Evolutionary conservation across 1,284 basidiomycete species (phyloP), one percentile per base, ranked within the genome.

Genomic region (Cystobasidium slooffiae): DNA sequence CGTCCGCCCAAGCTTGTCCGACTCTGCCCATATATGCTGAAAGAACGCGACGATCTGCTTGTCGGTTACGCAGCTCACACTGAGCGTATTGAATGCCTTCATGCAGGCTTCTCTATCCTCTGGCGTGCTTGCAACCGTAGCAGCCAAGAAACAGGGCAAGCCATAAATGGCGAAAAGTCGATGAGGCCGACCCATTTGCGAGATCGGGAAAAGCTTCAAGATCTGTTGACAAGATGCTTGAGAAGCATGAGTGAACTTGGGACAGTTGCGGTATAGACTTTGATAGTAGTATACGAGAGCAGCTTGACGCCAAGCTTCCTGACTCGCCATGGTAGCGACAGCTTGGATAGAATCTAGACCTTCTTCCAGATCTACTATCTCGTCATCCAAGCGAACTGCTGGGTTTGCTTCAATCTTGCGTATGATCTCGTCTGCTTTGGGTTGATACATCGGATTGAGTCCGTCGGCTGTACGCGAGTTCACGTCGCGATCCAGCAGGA

Each of bases 221-320:
- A 59, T 47, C 37, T 51, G 55, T 14, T 46, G 53, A 39, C 58
- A 43, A 3, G 56, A 37, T 18, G 22, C 47, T 49, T 70, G 68
- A 44, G 41, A 39, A 31, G 55, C 49, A 31, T 14, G 5, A 43
- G 31, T 41, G 43, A 37, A 47, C 3, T 16, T 18, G 24, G 10
- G 46, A 22, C 44, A 8, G 6, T 16, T 16, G 5, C 58, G 20
- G 49, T 70, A 70, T 1, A 70, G 39, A 24, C 55, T 47, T 10
- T 70, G 22, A 31, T 70, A 70, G 46, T 59, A 70, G 31, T 70
- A 56, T n/a, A 70, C 51, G 22, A 70, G 46, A 2, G 58, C 58
- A 18, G 56, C 68, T 22, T 70, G 68, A 5, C 68, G 37, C 55
- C 55, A 70, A 10, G 58, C 41, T 31, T 70, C 68, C 22, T 70